A percentile compares a stretch with the other conserved stretches of the same genome.
Evolutionary conservation across 2,329 filamentous ascomycete genomes (phyloP).

Genomic region (Anthostomella pinea): DNA sequence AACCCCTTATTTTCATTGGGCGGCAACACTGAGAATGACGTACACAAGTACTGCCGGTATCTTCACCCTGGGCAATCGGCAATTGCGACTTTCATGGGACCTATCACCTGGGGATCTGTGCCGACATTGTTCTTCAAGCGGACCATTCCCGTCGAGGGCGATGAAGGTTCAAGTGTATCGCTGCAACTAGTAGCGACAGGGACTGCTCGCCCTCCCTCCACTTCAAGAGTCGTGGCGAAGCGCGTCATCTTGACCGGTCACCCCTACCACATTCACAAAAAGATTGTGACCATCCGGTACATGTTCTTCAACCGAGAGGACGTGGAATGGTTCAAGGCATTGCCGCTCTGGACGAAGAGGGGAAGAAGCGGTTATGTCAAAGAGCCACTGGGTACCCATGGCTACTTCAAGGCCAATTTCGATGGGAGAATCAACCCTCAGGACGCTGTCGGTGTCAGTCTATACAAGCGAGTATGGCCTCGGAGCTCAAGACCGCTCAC

Average conservation of each 20-base stretch:
- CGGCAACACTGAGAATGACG: conserved; percentile 92
- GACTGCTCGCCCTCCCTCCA: conserved; percentile 77
- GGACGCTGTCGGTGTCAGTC: conserved; percentile 85
- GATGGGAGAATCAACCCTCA: conserved; percentile 94
- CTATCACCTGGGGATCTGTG: conserved; percentile 88
- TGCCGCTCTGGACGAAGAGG: conserved; percentile 90
- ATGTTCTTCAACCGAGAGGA: conserved; percentile 99
- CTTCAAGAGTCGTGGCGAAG: conserved; percentile 82
- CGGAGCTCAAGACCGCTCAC: conserved; percentile 55
- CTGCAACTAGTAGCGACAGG: conserved; percentile 81
- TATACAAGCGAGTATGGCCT: conserved; percentile 85
- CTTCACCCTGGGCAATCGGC: conserved; percentile 87
- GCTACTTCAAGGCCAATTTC: conserved; percentile 99
- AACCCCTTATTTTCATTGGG: conserved; percentile 86
- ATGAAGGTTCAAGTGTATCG: conserved; percentile 43
- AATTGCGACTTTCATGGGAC: conserved; percentile 85
- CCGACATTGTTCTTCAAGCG: conserved; percentile 85
- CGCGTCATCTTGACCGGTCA: conserved; percentile 91
- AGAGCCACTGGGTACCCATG: conserved; percentile 91
- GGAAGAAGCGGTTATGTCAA: conserved; percentile 90
- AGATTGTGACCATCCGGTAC: conserved; percentile 92
- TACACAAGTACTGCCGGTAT: conserved; percentile 94
- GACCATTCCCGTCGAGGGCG: conserved; percentile 42
- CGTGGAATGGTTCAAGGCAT: conserved; percentile 94
- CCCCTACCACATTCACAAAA: conserved; percentile 98